Base-by-base conservation (phyloP, 1,284 basidiomycete species). In the Cystobasidium pallidum region DNA sequence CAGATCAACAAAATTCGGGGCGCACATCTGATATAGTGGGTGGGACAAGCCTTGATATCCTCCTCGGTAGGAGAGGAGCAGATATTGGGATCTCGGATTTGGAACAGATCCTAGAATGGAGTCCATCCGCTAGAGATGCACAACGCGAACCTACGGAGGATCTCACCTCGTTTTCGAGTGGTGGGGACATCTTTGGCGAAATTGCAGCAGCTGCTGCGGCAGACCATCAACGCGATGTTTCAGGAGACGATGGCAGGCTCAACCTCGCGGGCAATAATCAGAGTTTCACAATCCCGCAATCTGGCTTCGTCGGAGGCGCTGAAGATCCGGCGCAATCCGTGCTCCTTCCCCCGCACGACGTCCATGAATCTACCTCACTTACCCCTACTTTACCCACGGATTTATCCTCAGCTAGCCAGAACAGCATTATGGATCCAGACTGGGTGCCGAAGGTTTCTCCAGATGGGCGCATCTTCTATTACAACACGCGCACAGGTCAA, bases 401-500 rank as follows among this genome's bases (percentile, higher is more conserved):
- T 41, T 15, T 65, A 32, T 45, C 61, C 11, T 70, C 39, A 45
- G 43, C 11, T 32, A 30, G 26, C 61, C 70, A 36, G 19, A 39
- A 47, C 49, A 32, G 39, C n/a, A 26, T 62, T n/a, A 45, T 52
- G 52, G 73, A 63, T 36, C 47, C 70, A 62, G 70, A 74, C 61
- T 80, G 79, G 81, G 75, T 78, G 47, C 75, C 77, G 30, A 76
- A 74, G 71, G 74, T 76, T 30, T 75, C 75, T 17, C 52, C 61
- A 45, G 49, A 75, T 24, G 75, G 72, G 2, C 79, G 97, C 90
- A 91, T 97, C 80, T 93, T 89, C 84, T 98, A 96, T 82, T 86
- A 92, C 76, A 98, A 98, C 79, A 91, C 90, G 0, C 86, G 90
- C 76, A 97, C 94, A 1, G 92, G 92, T 43, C 88, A 94, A 79